Evolutionary conservation across 78 protist genomes (phyloP).

Genomic region (Dictyostelium citrinum): DNA sequence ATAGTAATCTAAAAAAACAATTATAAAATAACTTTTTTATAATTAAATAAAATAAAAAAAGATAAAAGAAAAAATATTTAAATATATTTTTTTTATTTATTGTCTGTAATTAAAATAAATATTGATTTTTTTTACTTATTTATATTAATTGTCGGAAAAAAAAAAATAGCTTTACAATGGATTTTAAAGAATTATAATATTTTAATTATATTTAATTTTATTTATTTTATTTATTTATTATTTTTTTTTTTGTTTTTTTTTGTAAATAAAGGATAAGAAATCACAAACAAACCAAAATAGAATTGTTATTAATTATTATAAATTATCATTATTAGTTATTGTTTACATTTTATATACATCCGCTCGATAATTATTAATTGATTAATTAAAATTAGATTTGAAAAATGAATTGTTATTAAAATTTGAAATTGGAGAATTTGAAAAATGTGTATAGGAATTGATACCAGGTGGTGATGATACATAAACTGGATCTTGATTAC

Average conservation of each 20-base stretch:
- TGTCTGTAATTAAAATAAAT: neutral
- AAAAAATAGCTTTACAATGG: too few relatives aligned
- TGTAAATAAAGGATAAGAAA: neutral
- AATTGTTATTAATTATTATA: neutral
- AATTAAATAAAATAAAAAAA: neutral
- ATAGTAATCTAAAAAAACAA: neutral
- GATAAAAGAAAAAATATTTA: too few relatives aligned
- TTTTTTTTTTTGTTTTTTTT: too few relatives aligned
- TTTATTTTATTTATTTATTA: too few relatives aligned
- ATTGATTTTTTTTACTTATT: too few relatives aligned
- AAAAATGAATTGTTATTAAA: conserved; percentile 24
- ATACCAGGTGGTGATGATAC: neutral
- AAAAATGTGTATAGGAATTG: neutral
- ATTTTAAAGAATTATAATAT: too few relatives aligned
- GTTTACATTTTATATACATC: neutral
- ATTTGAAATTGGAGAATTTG: conserved; percentile 10
- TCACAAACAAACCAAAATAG: neutral
- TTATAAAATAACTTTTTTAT: neutral
- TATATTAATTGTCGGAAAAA: too few relatives aligned
- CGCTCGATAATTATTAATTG: neutral
- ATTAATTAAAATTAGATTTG: neutral
- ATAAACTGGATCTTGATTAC: conserved; percentile 22
- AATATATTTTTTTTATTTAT: too few relatives aligned
- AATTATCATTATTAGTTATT: neutral
- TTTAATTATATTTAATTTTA: too few relatives aligned